phyloP scores from a whole-genome alignment of 139 green algal species.

The Spirogloea muscicola region DNA sequence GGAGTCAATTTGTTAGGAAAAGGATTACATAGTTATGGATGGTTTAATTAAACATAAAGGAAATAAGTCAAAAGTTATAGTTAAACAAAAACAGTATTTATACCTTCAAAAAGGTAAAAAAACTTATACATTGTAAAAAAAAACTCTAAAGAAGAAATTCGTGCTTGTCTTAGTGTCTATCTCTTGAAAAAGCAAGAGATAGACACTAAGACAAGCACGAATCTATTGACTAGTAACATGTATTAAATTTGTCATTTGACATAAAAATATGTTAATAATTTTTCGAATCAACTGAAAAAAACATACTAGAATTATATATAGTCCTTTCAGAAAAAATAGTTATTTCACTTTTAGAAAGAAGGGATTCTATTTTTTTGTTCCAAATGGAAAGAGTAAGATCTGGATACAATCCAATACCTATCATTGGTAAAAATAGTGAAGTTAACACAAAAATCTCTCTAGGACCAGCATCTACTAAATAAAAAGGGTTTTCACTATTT shows the following conservation, averaged over 20 bases:
- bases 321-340: neutral
- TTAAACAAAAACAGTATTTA: conserved; percentile 35
- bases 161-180: no score
- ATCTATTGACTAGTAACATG: no score
- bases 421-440: neutral
- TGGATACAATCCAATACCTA: conserved; percentile 1
- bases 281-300: conserved; percentile 4
- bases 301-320: conserved; percentile 8
- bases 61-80: conserved; percentile 20
- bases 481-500: no score
- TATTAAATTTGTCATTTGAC: conserved; percentile 7
- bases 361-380: conserved; percentile 6
- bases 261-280: conserved; percentile 20
- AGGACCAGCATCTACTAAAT: neutral
- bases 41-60: conserved; percentile 21
- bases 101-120: conserved; percentile 17
- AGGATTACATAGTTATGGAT: conserved; percentile 59
- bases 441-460: neutral
- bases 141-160: no score
- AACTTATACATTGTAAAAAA: no score
- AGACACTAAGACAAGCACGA: no score
- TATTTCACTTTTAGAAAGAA: conserved; percentile 1
- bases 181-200: no score
- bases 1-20: conserved; percentile 57
- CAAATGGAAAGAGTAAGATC: neutral